Conservation (phyloP, 345 rosid species). For the Noccaea bulbosa region DNA sequence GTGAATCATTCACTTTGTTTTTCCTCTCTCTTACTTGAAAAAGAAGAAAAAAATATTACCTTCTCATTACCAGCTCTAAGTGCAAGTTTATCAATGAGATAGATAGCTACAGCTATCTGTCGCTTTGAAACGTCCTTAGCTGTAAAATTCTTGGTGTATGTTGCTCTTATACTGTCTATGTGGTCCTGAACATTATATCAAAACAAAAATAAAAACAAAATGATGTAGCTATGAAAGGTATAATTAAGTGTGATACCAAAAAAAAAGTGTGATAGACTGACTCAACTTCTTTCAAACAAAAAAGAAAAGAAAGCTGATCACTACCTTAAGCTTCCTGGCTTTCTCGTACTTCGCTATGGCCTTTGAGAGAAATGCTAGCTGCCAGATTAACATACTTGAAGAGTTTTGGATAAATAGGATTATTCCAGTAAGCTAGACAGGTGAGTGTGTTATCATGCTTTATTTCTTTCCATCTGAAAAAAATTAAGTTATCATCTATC, state of each 20-base stretch:
- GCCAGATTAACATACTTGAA: constrained; percentile 80
- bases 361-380: constrained; percentile 85
- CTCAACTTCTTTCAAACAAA: not conserved
- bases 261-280: not conserved
- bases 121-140: constrained; percentile 62
- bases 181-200: constrained; percentile 53
- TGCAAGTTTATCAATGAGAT: constrained; percentile 92
- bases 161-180: constrained; percentile 70
- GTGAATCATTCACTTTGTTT: not conserved
- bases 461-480: constrained; percentile 92
- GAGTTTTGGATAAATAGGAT: constrained; percentile 74
- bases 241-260: constrained; percentile 14
- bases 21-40: no score
- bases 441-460: constrained; percentile 88
- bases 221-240: constrained; percentile 2
- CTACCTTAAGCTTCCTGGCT: constrained; percentile 87
- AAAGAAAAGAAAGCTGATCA: constrained; percentile 14
- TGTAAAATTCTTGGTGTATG: constrained; percentile 80
- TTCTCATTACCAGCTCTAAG: constrained; percentile 99
- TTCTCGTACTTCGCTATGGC: constrained; percentile 95
- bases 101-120: constrained; percentile 93
- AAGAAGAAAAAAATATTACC: constrained; percentile 53
- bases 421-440: constrained; percentile 90
- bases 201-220: not conserved
- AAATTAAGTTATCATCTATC: constrained; percentile 17